Evolutionary conservation across 345 rosid genomes (phyloP).

Genomic region (Populus alba): DNA sequence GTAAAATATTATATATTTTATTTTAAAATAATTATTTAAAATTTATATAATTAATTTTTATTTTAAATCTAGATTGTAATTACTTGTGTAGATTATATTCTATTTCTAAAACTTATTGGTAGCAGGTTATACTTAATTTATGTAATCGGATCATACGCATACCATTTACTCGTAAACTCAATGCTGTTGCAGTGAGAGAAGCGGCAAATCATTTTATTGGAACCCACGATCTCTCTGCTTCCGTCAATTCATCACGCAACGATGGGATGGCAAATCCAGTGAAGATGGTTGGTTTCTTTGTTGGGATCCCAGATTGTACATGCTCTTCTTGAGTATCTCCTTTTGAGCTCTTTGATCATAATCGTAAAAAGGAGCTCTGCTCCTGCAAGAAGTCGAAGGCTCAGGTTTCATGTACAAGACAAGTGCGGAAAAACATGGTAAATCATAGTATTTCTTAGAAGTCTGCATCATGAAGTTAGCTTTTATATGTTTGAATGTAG

Average conservation of each 20-base stretch:
- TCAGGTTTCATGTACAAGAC: slow-evolving; percentile 81
- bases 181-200: slow-evolving; percentile 55
- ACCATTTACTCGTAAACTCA: slow-evolving; percentile 62
- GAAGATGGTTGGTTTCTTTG: slow-evolving; percentile 18
- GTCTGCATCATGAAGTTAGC: background rate
- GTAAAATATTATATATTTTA: too few relatives aligned
- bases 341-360: background rate
- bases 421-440: slow-evolving; percentile 84
- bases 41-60: too few relatives aligned
- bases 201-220: slow-evolving; percentile 71
- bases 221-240: slow-evolving; percentile 79
- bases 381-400: slow-evolving; percentile 89
- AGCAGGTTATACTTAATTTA: too few relatives aligned
- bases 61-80: too few relatives aligned
- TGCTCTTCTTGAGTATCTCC: background rate
- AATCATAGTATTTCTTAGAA: slow-evolving; percentile 6
- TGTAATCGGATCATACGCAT: slow-evolving; percentile 63
- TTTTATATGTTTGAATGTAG: background rate
- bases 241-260: slow-evolving; percentile 69
- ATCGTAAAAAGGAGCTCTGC: slow-evolving; percentile 38
- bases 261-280: slow-evolving; percentile 66
- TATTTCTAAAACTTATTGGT: too few relatives aligned
- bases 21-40: too few relatives aligned
- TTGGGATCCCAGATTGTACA: background rate
- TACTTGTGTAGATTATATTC: too few relatives aligned